phyloP scores from a whole-genome alignment of 345 rosid species.

The Euphorbia tirucalli region DNA sequence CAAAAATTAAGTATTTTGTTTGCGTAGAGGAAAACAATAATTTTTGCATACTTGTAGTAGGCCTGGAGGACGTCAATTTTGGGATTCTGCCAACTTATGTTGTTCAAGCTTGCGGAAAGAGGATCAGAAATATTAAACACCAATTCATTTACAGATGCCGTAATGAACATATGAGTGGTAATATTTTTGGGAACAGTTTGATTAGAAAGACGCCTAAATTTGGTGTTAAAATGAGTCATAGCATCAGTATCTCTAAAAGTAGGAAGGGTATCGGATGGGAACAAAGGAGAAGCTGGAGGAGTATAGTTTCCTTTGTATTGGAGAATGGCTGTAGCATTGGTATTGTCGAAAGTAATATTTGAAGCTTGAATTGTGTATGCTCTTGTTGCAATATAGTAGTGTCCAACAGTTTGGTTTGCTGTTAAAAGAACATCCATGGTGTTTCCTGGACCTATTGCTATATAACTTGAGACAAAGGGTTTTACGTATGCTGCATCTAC shows the following conservation, averaged over 20 bases:
- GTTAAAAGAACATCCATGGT: slow-evolving; percentile 69
- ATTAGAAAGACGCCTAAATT: background rate
- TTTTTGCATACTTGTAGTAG: slow-evolving; percentile 29
- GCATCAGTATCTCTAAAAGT: slow-evolving; percentile 14
- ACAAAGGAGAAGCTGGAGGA: background rate
- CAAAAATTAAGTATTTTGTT: too few species aligned
- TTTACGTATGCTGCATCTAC: slow-evolving; percentile 18
- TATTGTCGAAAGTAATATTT: slow-evolving; percentile 55
- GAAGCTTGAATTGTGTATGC: background rate
- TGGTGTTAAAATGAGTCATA: background rate
- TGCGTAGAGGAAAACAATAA: background rate
- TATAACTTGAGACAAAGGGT: slow-evolving; percentile 29
- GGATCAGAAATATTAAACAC: too few species aligned
- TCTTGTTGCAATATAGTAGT: slow-evolving; percentile 69
- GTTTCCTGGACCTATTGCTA: slow-evolving; percentile 69
- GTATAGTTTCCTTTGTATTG: slow-evolving; percentile 5
- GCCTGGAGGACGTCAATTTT: slow-evolving; percentile 16
- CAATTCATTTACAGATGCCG: background rate
- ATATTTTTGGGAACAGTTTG: slow-evolving; percentile 24
- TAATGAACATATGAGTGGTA: slow-evolving; percentile 7
- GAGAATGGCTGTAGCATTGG: slow-evolving; percentile 78
- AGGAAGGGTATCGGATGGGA: slow-evolving; percentile 29
- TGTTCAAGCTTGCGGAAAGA: too few species aligned
- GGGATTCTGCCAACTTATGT: too few species aligned
- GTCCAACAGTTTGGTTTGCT: slow-evolving; percentile 30